Percentiles rank a stretch among this genome's conserved stretches.
Evolutionary conservation across 116 monocot genomes (phyloP).

Genomic region (Iris pallida): DNA sequence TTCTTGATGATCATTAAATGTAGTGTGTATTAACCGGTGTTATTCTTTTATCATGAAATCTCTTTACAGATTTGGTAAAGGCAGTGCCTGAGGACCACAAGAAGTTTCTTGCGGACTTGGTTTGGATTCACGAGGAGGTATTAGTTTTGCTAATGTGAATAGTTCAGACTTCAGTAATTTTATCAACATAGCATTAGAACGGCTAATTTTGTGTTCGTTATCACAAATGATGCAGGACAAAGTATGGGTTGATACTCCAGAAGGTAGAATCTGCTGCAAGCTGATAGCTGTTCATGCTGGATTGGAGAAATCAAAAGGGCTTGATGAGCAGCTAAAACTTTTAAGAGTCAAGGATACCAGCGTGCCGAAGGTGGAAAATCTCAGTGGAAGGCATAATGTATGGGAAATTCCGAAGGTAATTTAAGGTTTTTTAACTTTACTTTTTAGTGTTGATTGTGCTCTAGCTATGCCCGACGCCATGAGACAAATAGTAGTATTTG

Average conservation of each 20-base stretch:
- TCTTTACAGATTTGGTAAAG: slow-evolving; percentile 45
- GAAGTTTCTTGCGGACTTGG: slow-evolving; percentile 63
- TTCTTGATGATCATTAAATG: too few relatives aligned
- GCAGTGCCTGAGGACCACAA: slow-evolving; percentile 81
- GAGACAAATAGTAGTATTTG: too few relatives aligned
- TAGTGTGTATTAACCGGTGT: too few relatives aligned
- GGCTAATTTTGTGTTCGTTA: neutral
- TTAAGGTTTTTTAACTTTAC: too few relatives aligned
- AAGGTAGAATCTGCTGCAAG: slow-evolving; percentile 52
- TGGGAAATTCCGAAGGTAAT: slow-evolving; percentile 87
- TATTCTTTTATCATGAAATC: neutral
- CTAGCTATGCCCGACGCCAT: too few relatives aligned
- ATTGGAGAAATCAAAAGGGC: slow-evolving; percentile 45
- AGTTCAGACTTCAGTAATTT: too few relatives aligned
- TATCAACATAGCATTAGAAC: too few relatives aligned
- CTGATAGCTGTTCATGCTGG: slow-evolving; percentile 94
- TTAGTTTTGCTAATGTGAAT: neutral
- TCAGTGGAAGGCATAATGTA: slow-evolving; percentile 74
- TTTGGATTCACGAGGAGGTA: slow-evolving; percentile 95
- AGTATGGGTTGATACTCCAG: slow-evolving; percentile 46
- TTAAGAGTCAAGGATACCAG: slow-evolving; percentile 66
- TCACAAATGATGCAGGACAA: slow-evolving; percentile 41
- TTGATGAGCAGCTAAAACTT: slow-evolving; percentile 55
- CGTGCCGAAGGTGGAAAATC: slow-evolving; percentile 60
- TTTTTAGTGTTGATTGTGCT: too few relatives aligned